phyloP scores from a whole-genome alignment of 495 filamentous ascomycete species.

The Aspergillus saccharolyticus region DNA sequence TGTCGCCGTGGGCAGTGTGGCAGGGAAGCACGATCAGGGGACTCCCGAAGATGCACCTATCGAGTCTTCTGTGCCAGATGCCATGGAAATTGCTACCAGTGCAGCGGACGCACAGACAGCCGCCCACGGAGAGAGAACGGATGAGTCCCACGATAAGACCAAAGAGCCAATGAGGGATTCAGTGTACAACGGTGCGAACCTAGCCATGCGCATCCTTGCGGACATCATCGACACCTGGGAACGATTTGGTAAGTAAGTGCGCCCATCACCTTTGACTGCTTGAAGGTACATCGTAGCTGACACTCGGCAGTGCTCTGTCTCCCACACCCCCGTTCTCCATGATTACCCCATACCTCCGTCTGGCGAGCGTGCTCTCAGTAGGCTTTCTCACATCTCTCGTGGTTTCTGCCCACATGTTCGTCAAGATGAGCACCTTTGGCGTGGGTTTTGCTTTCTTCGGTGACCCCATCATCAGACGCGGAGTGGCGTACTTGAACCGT shows the following conservation, averaged over 20 bases:
- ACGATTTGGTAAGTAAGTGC: conserved; percentile 64
- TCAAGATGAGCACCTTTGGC: conserved; percentile 62
- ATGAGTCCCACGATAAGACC: conserved; percentile 66
- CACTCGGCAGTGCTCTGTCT: conserved; percentile 54
- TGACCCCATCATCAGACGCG: conserved; percentile 63
- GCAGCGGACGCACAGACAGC: conserved; percentile 56
- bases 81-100: conserved; percentile 48
- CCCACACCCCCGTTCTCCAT: conserved; percentile 73
- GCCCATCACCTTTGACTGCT: not conserved
- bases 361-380: conserved; percentile 57
- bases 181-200: conserved; percentile 70
- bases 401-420: conserved; percentile 65
- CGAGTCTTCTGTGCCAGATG: conserved; percentile 53
- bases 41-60: conserved; percentile 41
- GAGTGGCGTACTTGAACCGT: conserved; percentile 56
- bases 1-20: conserved; percentile 69
- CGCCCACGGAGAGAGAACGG: conserved; percentile 40
- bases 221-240: conserved; percentile 78
- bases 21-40: conserved; percentile 62
- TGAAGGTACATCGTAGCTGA: conserved; percentile 8
- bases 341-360: conserved; percentile 53
- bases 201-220: conserved; percentile 69
- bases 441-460: conserved; percentile 74
- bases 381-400: conserved; percentile 56
- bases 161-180: conserved; percentile 77